These are phyloP conservation scores for Onygenales sp. DNA, from an alignment of 2,329 filamentous ascomycete genomes.

Conservation along the genomic window DNA sequence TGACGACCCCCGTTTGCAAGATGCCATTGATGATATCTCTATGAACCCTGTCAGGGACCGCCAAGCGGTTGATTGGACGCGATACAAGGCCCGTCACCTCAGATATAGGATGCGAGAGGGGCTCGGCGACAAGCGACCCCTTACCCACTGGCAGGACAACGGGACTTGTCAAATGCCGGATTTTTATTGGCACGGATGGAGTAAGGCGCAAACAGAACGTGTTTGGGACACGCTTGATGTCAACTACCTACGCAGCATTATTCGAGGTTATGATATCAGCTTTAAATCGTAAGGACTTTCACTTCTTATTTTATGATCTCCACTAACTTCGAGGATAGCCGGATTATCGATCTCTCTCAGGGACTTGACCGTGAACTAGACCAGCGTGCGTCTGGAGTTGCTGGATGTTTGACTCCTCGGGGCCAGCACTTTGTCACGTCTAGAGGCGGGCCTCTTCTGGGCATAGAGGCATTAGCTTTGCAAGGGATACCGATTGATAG, in stretches of 20 bases:
- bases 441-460: slow-evolving; percentile 50
- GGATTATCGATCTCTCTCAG: slow-evolving; percentile 57
- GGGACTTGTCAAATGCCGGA: slow-evolving; percentile 47
- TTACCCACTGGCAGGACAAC: slow-evolving; percentile 51
- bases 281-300: slow-evolving; percentile 43
- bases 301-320: neutral
- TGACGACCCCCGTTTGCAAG: slow-evolving; percentile 46
- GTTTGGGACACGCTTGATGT: slow-evolving; percentile 61
- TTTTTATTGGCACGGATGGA: slow-evolving; percentile 44
- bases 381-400: slow-evolving; percentile 43
- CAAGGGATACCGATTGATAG: slow-evolving; percentile 59
- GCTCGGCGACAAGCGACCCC: slow-evolving; percentile 47
- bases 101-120: slow-evolving; percentile 40
- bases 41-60: slow-evolving; percentile 16
- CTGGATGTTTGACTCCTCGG: slow-evolving; percentile 58
- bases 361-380: slow-evolving; percentile 56
- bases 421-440: slow-evolving; percentile 54
- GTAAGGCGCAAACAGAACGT: slow-evolving; percentile 44
- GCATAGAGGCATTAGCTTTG: slow-evolving; percentile 53
- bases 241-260: slow-evolving; percentile 42
- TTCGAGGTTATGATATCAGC: slow-evolving; percentile 45
- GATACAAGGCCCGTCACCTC: slow-evolving; percentile 51
- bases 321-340: slow-evolving; percentile 15
- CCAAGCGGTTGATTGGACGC: slow-evolving; percentile 21
- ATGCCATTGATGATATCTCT: slow-evolving; percentile 41